phyloP scores from a whole-genome alignment of 495 filamentous ascomycete species.

The Penicillium flavigenum region DNA sequence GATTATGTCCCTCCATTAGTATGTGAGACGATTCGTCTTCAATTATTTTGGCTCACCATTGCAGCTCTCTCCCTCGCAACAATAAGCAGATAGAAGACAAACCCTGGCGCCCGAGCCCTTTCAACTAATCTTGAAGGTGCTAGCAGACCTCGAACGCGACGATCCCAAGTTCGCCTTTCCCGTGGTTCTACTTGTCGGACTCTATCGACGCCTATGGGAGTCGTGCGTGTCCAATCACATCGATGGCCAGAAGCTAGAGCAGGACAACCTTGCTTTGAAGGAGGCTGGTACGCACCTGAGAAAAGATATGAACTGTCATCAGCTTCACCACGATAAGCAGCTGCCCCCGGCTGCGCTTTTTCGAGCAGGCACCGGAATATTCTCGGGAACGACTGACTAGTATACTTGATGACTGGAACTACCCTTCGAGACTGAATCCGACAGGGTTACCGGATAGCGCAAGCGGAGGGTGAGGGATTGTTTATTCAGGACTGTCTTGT shows the following conservation, averaged over 20 bases:
- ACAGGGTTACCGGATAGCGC: too few relatives aligned
- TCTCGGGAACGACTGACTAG: too few relatives aligned
- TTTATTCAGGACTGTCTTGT: too few relatives aligned
- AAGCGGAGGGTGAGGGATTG: too few relatives aligned
- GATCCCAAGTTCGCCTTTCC: conserved; percentile 7
- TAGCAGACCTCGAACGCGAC: conserved; percentile 5
- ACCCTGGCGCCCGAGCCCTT: background rate
- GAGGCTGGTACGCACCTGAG: conserved; percentile 3
- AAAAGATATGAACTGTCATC: too few relatives aligned
- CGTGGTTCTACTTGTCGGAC: background rate
- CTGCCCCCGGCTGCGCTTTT: too few relatives aligned
- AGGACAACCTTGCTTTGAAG: conserved; percentile 1
- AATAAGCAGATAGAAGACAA: background rate
- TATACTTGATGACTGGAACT: too few relatives aligned
- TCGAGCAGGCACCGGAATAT: too few relatives aligned
- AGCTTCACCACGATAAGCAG: too few relatives aligned
- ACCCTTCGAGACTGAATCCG: too few relatives aligned
- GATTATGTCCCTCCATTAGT: conserved; percentile 1
- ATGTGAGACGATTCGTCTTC: background rate
- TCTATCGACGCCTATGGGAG: conserved; percentile 8
- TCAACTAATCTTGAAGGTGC: background rate
- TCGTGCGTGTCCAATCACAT: conserved; percentile 11
- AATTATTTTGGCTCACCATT: background rate
- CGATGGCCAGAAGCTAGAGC: conserved; percentile 7
- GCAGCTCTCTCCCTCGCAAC: background rate